phyloP scores from a whole-genome alignment of 1,284 basidiomycete species.

The Irpex lacteus region DNA sequence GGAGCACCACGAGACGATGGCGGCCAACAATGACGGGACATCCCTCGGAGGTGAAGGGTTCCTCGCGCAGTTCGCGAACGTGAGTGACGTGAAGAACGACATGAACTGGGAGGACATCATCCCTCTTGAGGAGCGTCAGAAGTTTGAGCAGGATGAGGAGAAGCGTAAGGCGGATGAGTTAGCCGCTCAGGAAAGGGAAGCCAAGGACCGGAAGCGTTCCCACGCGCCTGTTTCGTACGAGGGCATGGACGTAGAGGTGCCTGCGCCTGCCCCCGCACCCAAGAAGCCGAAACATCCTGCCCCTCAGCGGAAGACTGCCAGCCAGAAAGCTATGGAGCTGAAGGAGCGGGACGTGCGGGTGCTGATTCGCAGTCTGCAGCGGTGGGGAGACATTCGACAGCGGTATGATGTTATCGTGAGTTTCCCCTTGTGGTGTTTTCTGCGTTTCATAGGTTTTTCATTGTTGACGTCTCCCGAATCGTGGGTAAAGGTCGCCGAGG shows the following conservation, averaged over 20 bases:
- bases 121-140: constrained; percentile 87
- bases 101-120: constrained; percentile 99
- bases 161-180: constrained; percentile 68
- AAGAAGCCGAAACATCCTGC: constrained; percentile 73
- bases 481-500: constrained; percentile 70
- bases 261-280: constrained; percentile 51
- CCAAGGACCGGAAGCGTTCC: constrained; percentile 77
- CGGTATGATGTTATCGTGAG: constrained; percentile 93
- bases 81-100: constrained; percentile 98
- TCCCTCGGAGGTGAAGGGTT: constrained; percentile 97
- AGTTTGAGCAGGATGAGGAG: constrained; percentile 83
- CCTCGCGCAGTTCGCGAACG: constrained; percentile 92
- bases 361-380: constrained; percentile 91
- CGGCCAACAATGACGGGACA: constrained; percentile 72
- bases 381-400: constrained; percentile 96
- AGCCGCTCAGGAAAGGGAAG: constrained; percentile 49
- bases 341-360: constrained; percentile 97
- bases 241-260: constrained; percentile 86
- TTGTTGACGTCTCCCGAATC: constrained; percentile 5
- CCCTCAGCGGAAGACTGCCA: constrained; percentile 78
- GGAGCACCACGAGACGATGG: constrained; percentile 95
- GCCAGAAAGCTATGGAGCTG: constrained; percentile 92
- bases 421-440: constrained; percentile 18
- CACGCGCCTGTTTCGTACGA: constrained; percentile 89
- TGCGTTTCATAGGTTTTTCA: not conserved